Evolutionary conservation across 192 early-diverging fungal genomes (phyloP).

Genomic region (Entomortierella lignicola): DNA sequence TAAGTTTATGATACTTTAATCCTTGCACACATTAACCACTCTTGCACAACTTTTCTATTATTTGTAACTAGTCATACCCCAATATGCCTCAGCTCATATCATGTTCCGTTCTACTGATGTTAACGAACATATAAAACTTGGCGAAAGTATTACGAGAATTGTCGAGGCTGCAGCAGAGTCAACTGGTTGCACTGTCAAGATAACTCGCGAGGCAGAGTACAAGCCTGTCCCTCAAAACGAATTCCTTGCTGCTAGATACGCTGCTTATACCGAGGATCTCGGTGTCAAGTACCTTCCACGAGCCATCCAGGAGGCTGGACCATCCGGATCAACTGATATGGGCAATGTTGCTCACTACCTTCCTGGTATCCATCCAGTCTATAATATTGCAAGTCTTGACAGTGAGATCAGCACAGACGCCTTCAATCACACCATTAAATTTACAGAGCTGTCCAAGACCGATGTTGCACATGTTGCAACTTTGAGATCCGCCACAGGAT

Average conservation of each 20-base stretch:
- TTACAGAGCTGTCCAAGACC: conserved; percentile 68
- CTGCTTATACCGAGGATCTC: conserved; percentile 25
- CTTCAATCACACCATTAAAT: conserved; percentile 73
- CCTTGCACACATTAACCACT: neutral
- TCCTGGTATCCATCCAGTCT: conserved; percentile 41
- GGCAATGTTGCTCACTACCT: conserved; percentile 22
- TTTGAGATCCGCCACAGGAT: conserved; percentile 62
- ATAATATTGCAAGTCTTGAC: conserved; percentile 36
- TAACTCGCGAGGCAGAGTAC: conserved; percentile 63
- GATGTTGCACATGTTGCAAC: conserved; percentile 67
- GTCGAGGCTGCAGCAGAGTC: conserved; percentile 75
- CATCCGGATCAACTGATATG: conserved; percentile 26
- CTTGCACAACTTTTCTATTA: conserved; percentile 14
- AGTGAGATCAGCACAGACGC: conserved; percentile 63
- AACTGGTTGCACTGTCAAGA: conserved; percentile 74
- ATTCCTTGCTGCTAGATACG: conserved; percentile 28
- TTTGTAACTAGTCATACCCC: conserved; percentile 76
- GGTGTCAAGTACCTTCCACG: conserved; percentile 17
- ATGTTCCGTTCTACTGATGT: conserved; percentile 68
- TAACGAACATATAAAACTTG: conserved; percentile 60
- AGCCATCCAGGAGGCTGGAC: conserved; percentile 13
- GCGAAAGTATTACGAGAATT: conserved; percentile 61
- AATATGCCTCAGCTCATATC: conserved; percentile 66
- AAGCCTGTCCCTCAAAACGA: conserved; percentile 67
- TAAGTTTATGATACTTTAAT: no score